Conservation (phyloP, 192 early-diverging fungal genomes). For the Chytriomyces sp. region DNA sequence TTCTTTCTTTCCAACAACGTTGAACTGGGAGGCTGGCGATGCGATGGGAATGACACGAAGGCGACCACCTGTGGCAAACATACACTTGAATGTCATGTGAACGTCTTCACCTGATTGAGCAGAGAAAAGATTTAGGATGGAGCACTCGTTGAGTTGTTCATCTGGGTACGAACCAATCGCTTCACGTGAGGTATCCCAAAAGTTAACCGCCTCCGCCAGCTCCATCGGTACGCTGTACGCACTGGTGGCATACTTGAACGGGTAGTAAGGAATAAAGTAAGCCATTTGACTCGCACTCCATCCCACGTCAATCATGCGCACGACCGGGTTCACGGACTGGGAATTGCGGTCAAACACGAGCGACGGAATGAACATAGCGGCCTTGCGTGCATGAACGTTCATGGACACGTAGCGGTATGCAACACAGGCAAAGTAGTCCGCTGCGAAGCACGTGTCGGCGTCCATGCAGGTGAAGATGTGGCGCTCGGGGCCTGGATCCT, state of each 20-base stretch:
- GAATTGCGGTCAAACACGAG: conserved; percentile 44
- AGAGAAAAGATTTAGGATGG: too few relatives aligned
- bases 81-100: conserved; percentile 68
- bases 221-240: conserved; percentile 66
- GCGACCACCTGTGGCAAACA: conserved; percentile 57
- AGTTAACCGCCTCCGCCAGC: conserved; percentile 58
- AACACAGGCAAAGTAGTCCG: conserved; percentile 48
- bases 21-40: conserved; percentile 56
- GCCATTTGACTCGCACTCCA: conserved; percentile 65
- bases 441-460: conserved; percentile 61
- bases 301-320: conserved; percentile 60
- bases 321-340: conserved; percentile 56
- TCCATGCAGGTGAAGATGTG: conserved; percentile 56
- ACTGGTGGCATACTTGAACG: conserved; percentile 58
- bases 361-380: background rate
- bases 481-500: background rate
- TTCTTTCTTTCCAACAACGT: conserved; percentile 25
- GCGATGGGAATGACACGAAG: conserved; percentile 56
- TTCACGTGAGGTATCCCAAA: conserved; percentile 64
- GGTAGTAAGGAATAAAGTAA: conserved; percentile 47
- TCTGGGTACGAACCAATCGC: too few relatives aligned
- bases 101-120: conserved; percentile 67
- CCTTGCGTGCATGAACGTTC: background rate
- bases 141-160: too few relatives aligned
- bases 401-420: background rate